Conservation (phyloP, 225 moss, liverwort and hornwort species). For the Polytrichum formosum region DNA sequence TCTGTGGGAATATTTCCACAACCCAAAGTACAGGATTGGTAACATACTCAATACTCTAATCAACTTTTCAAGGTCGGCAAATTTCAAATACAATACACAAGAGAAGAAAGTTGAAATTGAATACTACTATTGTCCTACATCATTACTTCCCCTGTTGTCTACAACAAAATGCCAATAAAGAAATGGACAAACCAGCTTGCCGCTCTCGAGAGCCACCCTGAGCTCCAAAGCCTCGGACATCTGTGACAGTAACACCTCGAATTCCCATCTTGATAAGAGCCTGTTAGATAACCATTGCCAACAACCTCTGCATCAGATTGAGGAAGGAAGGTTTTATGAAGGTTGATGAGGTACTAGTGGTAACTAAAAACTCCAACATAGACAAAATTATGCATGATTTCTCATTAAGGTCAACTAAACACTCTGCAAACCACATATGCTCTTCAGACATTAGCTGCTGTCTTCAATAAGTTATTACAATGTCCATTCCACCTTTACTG, state of each 20-base stretch:
- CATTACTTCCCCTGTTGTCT: no score
- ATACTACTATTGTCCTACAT: no score
- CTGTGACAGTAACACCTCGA: slow-evolving; percentile 63
- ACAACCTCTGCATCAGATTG: no score
- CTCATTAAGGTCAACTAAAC: background rate
- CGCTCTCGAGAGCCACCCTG: slow-evolving; percentile 72
- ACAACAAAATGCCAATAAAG: no score
- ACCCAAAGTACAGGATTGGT: no score
- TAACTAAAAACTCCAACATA: background rate
- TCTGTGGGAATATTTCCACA: no score
- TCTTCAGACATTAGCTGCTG: background rate
- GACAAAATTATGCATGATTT: background rate
- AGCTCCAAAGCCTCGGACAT: slow-evolving; percentile 63
- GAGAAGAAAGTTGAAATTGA: background rate
- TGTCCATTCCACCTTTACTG: background rate
- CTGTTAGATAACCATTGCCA: slow-evolving; percentile 26
- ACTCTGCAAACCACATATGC: background rate
- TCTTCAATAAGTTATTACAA: background rate
- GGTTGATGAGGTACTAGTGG: background rate
- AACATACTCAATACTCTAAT: no score
- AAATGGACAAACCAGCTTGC: slow-evolving; percentile 47
- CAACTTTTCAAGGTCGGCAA: background rate
- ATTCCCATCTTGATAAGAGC: slow-evolving; percentile 69
- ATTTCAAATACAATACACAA: background rate
- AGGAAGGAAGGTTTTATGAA: background rate